Evolutionary conservation across 306 rosid species (phyloP).

Genomic region (Castanea crenata): DNA sequence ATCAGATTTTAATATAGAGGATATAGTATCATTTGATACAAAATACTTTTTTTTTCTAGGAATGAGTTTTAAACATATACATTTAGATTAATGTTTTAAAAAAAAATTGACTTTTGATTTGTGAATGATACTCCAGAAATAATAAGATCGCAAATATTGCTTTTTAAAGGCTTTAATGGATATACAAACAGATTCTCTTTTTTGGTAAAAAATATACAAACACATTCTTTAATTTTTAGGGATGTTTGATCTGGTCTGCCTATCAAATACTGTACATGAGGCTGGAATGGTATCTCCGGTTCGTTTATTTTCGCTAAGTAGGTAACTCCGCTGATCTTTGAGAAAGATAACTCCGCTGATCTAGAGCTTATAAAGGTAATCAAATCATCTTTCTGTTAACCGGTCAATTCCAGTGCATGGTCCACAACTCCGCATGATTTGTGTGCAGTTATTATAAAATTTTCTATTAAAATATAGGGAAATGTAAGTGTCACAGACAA

Average conservation of each 20-base stretch:
- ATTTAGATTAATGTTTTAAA: too few species aligned
- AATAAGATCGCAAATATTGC: background rate
- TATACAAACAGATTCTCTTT: too few species aligned
- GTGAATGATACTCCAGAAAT: background rate
- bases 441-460: background rate
- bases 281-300: background rate
- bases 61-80: too few species aligned
- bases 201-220: too few species aligned
- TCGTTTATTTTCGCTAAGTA: too few species aligned
- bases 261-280: too few species aligned
- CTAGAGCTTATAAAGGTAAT: background rate
- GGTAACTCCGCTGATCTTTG: background rate
- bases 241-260: background rate
- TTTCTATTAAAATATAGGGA: too few species aligned
- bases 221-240: background rate
- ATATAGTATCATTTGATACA: accelerated
- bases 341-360: background rate
- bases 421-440: background rate
- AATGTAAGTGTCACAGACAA: too few species aligned
- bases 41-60: too few species aligned
- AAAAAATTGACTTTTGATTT: background rate
- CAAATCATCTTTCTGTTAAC: background rate
- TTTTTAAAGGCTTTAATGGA: background rate
- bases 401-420: background rate
- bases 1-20: too few species aligned